Base-by-base conservation (phyloP, 441 rosid species). In the Hura crepitans region DNA sequence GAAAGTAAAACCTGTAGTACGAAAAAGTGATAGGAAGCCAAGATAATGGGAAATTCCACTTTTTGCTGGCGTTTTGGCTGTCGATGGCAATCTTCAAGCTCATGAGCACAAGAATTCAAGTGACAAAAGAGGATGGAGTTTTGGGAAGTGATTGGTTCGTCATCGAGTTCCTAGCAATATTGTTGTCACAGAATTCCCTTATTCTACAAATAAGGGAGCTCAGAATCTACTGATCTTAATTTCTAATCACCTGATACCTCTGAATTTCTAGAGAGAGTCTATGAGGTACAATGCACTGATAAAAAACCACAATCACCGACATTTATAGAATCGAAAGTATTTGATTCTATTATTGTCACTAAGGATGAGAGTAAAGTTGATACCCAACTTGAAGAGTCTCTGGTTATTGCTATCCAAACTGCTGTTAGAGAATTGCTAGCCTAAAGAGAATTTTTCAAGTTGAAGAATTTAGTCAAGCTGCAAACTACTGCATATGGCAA, bases 401-500 rank as follows among this genome's bases (percentile, higher is more conserved):
- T 65, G 67, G 78, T 82, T 75, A 62, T 85, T 59, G 57, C 81
- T 80, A 81, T 91, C 68, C 96, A 92, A 82, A 49, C 90, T 75
- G 84, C 87, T 43, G 75, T 87, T 62, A 84, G 97, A 78, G 79
- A 81, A 39, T 80, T 85, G 69, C 57, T 88, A 92, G 97, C 89
- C 71, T 79, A 75, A 61, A 89, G 72, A 75, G 89, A 88, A 76
- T 81, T 90, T 70, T 54, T 76, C 72, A 90, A 79, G 86, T 87
- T 76, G 57, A 89, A 85, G 85, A 90, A 82, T 70, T 85, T 89
- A 43, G 78, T 92, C 45, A 90, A 86, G 83, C 76, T 92, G 87
- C 99, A 95, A 82, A 97, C 99, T 76, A 92, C 89, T 65, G 89
- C 87, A 18, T 92, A 98, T 14, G 97, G 99, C 47, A 91, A 89